Conservation (phyloP, 805 yeast genomes). For the Lipomyces oligophaga region DNA sequence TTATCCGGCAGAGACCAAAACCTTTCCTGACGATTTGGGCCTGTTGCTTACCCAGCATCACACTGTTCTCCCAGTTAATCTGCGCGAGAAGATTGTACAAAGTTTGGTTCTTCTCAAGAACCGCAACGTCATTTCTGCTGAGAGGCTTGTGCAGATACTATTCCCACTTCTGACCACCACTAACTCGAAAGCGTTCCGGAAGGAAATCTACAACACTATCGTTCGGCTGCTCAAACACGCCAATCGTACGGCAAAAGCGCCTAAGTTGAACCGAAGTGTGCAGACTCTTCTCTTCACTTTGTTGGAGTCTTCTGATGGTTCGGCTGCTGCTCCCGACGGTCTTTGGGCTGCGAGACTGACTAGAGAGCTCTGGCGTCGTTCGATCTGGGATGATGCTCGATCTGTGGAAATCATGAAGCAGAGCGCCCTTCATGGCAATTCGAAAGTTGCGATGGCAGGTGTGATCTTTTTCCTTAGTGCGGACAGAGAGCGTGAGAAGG, state of each 20-base stretch:
- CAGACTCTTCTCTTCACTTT: slow-evolving; percentile 89
- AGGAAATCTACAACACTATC: slow-evolving; percentile 74
- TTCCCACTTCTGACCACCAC: slow-evolving; percentile 76
- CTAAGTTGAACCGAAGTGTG: slow-evolving; percentile 80
- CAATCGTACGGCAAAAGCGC: slow-evolving; percentile 85
- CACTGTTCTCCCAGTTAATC: slow-evolving; percentile 72
- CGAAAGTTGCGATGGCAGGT: slow-evolving; percentile 84
- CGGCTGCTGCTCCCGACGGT: slow-evolving; percentile 60
- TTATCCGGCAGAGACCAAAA: slow-evolving; percentile 81
- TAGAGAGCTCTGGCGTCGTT: slow-evolving; percentile 94
- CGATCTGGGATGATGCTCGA: slow-evolving; percentile 96
- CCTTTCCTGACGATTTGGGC: slow-evolving; percentile 77
- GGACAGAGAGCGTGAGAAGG: slow-evolving; percentile 87
- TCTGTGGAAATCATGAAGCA: slow-evolving; percentile 97
- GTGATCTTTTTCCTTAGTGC: slow-evolving; percentile 90
- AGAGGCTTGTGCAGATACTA: slow-evolving; percentile 73
- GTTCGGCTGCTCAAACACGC: slow-evolving; percentile 74
- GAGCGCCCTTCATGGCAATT: slow-evolving; percentile 84
- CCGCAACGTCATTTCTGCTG: slow-evolving; percentile 74
- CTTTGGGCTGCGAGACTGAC: slow-evolving; percentile 95
- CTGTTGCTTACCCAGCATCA: slow-evolving; percentile 69
- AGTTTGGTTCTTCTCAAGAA: slow-evolving; percentile 87
- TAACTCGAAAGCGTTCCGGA: slow-evolving; percentile 74
- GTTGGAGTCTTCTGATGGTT: slow-evolving; percentile 46
- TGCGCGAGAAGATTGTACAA: slow-evolving; percentile 87